Conservation (phyloP, 2,329 filamentous ascomycete genomes). For the Escovopsis sp. region DNA sequence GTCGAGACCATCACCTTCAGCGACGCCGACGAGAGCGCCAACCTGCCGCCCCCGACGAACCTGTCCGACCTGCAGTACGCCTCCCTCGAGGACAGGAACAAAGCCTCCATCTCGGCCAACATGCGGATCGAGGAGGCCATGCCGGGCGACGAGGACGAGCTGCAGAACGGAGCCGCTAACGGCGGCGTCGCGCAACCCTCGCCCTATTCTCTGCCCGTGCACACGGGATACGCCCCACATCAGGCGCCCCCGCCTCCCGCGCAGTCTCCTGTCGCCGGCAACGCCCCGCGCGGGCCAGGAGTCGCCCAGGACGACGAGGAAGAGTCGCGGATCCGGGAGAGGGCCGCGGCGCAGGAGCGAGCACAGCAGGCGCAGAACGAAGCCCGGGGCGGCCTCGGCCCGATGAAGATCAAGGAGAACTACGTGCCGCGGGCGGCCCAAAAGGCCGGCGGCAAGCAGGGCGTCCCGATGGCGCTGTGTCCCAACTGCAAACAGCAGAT, state of each 20-base stretch:
- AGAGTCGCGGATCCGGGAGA: constrained; percentile 46
- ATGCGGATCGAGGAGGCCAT: constrained; percentile 90
- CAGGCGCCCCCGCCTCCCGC: constrained; percentile 17
- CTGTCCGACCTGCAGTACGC: constrained; percentile 87
- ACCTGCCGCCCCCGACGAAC: constrained; percentile 77
- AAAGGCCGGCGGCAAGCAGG: constrained; percentile 50
- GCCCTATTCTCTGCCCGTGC: constrained; percentile 28
- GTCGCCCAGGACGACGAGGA: constrained; percentile 46
- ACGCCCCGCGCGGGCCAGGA: constrained; percentile 14
- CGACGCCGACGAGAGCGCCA: constrained; percentile 71
- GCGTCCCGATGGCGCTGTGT: constrained; percentile 58
- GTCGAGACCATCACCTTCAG: constrained; percentile 91
- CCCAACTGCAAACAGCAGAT: constrained; percentile 90
- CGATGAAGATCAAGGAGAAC: constrained; percentile 86
- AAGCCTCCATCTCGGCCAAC: constrained; percentile 68
- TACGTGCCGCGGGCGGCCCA: constrained; percentile 77
- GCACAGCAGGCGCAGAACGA: constrained; percentile 69
- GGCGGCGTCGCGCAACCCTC: constrained; percentile 16
- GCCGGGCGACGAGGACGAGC: constrained; percentile 55
- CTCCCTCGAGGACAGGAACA: constrained; percentile 87
- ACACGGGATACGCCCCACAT: constrained; percentile 27
- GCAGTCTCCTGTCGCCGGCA: constrained; percentile 21
- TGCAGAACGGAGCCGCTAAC: constrained; percentile 30
- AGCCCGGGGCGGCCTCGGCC: constrained; percentile 49
- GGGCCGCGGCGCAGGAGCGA: constrained; percentile 43